Conservation (phyloP, 371 early-diverging fungal genomes). For the Zychaea mexicana region DNA sequence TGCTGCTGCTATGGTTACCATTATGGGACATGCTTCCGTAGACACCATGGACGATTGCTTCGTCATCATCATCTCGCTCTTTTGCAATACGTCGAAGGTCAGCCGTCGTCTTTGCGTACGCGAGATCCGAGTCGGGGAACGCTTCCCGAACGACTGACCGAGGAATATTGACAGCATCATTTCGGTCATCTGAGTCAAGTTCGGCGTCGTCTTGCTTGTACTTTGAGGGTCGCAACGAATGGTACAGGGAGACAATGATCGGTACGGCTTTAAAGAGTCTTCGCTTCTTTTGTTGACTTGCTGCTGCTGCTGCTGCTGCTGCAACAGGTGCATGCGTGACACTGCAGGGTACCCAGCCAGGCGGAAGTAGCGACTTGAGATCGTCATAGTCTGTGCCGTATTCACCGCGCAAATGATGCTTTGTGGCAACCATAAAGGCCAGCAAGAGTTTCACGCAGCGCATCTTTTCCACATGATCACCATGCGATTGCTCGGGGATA, state of each 20-base stretch:
- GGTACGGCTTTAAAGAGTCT: slow-evolving; percentile 7
- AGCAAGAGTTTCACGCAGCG: slow-evolving; percentile 72
- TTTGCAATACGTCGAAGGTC: slow-evolving; percentile 7
- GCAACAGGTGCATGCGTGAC: background rate
- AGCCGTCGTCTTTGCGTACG: slow-evolving; percentile 16
- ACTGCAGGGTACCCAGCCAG: slow-evolving; percentile 16
- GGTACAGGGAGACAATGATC: slow-evolving; percentile 19
- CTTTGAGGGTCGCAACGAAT: slow-evolving; percentile 26
- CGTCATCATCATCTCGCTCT: background rate
- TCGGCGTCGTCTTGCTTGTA: slow-evolving; percentile 12
- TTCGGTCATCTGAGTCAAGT: slow-evolving; percentile 35
- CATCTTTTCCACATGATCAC: slow-evolving; percentile 65
- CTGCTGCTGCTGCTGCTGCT: background rate
- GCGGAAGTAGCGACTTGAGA: slow-evolving; percentile 40
- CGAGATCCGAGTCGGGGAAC: slow-evolving; percentile 33
- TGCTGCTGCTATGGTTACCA: background rate
- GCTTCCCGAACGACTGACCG: slow-evolving; percentile 30
- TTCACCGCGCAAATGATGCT: slow-evolving; percentile 76
- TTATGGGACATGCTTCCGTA: background rate
- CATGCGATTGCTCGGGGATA: slow-evolving; percentile 45
- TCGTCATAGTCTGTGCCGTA: slow-evolving; percentile 58
- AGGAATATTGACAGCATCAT: slow-evolving; percentile 33
- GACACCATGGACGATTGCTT: background rate
- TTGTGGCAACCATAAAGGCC: slow-evolving; percentile 70
- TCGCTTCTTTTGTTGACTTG: background rate